Evolutionary conservation across 805 yeast species (phyloP).

Genomic region (Candida michaelii): DNA sequence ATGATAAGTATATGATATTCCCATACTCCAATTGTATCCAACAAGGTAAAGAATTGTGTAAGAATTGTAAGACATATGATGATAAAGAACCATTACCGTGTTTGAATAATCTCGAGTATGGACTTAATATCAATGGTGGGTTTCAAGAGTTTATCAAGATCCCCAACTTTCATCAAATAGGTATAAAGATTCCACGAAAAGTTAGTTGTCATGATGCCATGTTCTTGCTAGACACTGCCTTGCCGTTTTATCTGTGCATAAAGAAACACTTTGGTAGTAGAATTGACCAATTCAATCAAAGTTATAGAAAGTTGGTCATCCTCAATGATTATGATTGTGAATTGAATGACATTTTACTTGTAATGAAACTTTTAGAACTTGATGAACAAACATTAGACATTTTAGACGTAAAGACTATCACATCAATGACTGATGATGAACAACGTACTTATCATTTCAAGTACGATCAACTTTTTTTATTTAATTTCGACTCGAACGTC

Average conservation of each 20-base stretch:
- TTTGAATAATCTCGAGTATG: conserved; percentile 24
- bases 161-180: conserved; percentile 23
- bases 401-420: conserved; percentile 15
- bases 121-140: conserved; percentile 39
- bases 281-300: conserved; percentile 1
- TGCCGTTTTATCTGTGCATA: conserved; percentile 35
- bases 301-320: conserved; percentile 24
- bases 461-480: conserved; percentile 23
- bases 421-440: conserved; percentile 13
- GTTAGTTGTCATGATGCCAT: conserved; percentile 39
- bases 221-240: conserved; percentile 31
- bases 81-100: conserved; percentile 19
- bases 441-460: conserved; percentile 9
- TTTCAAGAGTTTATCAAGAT: conserved; percentile 37
- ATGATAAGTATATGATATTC: conserved; percentile 27
- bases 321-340: conserved; percentile 29
- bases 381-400: conserved; percentile 16
- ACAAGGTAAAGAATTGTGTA: conserved; percentile 22
- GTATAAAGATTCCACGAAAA: conserved; percentile 26
- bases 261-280: conserved; percentile 10
- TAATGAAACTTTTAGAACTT: conserved; percentile 27
- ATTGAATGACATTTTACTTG: conserved; percentile 39
- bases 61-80: conserved; percentile 14
- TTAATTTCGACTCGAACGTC: conserved; percentile 17
- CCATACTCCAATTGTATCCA: conserved; percentile 35